Evolutionary conservation across 768 basidiomycete species (phyloP).

Genomic region (Phaeotremella fagi): DNA sequence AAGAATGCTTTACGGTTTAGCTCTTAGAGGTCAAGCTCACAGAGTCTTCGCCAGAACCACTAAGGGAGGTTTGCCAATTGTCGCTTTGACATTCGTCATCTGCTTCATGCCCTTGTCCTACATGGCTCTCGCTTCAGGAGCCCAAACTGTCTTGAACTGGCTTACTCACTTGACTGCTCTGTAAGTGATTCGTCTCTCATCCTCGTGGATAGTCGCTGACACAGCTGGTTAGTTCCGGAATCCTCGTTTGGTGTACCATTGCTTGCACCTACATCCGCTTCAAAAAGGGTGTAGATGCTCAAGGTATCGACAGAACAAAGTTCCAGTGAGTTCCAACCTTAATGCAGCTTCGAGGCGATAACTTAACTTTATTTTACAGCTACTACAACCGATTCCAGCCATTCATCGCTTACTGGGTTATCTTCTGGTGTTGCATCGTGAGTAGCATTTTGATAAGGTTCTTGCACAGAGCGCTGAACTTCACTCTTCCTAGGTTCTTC

Average conservation of each 20-base stretch:
- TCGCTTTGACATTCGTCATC: slow-evolving; percentile 63
- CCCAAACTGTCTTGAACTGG: slow-evolving; percentile 70
- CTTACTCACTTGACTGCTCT: slow-evolving; percentile 65
- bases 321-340: too few relatives aligned
- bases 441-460: too few relatives aligned
- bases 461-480: too few relatives aligned
- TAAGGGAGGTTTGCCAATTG: slow-evolving; percentile 70
- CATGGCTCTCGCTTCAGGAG: slow-evolving; percentile 66
- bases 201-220: too few relatives aligned
- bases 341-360: too few relatives aligned
- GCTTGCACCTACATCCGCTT: slow-evolving; percentile 74
- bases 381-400: slow-evolving; percentile 20
- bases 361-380: too few relatives aligned
- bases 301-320: slow-evolving; percentile 66
- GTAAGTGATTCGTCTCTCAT: too few relatives aligned
- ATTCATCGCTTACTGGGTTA: slow-evolving; percentile 26
- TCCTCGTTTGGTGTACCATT: slow-evolving; percentile 79
- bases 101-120: slow-evolving; percentile 60
- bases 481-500: too few relatives aligned
- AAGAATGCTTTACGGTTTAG: slow-evolving; percentile 20
- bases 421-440: slow-evolving; percentile 27
- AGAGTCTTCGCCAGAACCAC: slow-evolving; percentile 66
- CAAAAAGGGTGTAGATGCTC: slow-evolving; percentile 69
- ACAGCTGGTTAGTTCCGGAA: too few relatives aligned
- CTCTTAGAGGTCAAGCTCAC: slow-evolving; percentile 70